Evolutionary conservation across 2,329 filamentous ascomycete species (phyloP).

Genomic region (Tetracladium maxilliforme): DNA sequence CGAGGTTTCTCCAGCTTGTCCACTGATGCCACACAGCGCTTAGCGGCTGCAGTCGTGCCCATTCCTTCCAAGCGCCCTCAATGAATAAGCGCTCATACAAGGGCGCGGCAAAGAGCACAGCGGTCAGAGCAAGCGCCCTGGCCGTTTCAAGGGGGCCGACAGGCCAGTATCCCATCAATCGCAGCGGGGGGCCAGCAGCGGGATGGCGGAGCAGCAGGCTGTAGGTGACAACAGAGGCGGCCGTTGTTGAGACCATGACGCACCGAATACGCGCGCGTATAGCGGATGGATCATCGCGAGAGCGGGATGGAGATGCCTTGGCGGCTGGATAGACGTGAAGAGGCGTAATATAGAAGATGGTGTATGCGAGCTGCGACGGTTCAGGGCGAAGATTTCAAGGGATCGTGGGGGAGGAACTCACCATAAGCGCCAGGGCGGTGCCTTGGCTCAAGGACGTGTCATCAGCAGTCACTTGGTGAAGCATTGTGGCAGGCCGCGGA

Average conservation of each 20-base stretch:
- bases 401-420: no score
- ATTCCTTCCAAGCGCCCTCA: slow-evolving; percentile 54
- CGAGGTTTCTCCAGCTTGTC: slow-evolving; percentile 74
- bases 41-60: slow-evolving; percentile 40
- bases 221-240: slow-evolving; percentile 53
- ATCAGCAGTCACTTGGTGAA: no score
- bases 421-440: no score
- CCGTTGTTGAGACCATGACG: slow-evolving; percentile 60
- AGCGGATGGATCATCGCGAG: slow-evolving; percentile 76
- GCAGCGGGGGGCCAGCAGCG: slow-evolving; percentile 38
- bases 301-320: slow-evolving; percentile 62
- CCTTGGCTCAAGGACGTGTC: no score
- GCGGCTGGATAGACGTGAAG: slow-evolving; percentile 76
- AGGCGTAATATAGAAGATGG: slow-evolving; percentile 77
- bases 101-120: slow-evolving; percentile 69
- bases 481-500: no score
- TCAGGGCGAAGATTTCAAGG: no score
- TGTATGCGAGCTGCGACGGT: slow-evolving; percentile 71
- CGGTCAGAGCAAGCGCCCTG: slow-evolving; percentile 54
- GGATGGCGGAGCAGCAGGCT: slow-evolving; percentile 44
- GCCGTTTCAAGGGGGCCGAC: slow-evolving; percentile 47
- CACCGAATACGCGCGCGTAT: slow-evolving; percentile 76
- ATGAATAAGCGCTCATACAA: slow-evolving; percentile 68
- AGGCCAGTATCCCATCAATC: slow-evolving; percentile 72
- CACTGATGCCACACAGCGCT: slow-evolving; percentile 53